Evolutionary conservation across 768 basidiomycete genomes (phyloP).

Genomic region (Mycena alexandri): DNA sequence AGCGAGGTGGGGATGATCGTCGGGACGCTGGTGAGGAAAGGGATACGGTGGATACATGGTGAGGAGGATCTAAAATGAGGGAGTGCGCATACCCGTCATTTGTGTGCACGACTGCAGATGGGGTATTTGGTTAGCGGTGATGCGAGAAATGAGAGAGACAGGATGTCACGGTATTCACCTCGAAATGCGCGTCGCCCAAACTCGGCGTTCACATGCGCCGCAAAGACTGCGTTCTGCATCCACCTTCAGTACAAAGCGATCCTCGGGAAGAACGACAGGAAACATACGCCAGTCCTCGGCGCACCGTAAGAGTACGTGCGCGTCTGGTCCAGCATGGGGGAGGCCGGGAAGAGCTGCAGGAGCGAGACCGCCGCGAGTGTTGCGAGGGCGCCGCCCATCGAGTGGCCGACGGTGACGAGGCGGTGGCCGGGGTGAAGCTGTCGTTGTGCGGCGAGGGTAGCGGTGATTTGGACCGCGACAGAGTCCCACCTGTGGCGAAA

Average conservation of each 20-base stretch:
- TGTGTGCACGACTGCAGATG: conserved; percentile 60
- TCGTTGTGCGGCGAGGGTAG: conserved; percentile 53
- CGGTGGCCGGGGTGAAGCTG: conserved; percentile 51
- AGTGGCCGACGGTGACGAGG: conserved; percentile 65
- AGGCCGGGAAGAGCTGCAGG: conserved; percentile 55
- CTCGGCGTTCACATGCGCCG: conserved; percentile 57
- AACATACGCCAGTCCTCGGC: conserved; percentile 59
- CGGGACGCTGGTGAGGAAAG: conserved; percentile 54
- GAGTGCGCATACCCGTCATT: conserved; percentile 56
- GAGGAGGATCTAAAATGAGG: not conserved
- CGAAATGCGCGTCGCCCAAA: conserved; percentile 58
- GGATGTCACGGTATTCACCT: no score
- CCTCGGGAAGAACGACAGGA: conserved; percentile 1
- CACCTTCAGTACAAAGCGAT: not conserved
- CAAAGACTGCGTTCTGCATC: conserved; percentile 59
- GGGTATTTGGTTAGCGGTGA: conserved; percentile 1
- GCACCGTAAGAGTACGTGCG: conserved; percentile 66
- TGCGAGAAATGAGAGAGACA: not conserved
- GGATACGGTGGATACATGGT: no score
- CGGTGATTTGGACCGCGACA: conserved; percentile 55
- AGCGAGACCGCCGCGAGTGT: conserved; percentile 61
- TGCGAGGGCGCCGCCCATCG: conserved; percentile 66
- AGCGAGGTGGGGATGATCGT: conserved; percentile 62
- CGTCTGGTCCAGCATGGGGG: conserved; percentile 45
- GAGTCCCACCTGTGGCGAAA: conserved; percentile 61